Evolutionary conservation across 2,329 filamentous ascomycete species (phyloP), one percentile per base, ranked within the genome.

Genomic region (Arthroderma sp.): DNA sequence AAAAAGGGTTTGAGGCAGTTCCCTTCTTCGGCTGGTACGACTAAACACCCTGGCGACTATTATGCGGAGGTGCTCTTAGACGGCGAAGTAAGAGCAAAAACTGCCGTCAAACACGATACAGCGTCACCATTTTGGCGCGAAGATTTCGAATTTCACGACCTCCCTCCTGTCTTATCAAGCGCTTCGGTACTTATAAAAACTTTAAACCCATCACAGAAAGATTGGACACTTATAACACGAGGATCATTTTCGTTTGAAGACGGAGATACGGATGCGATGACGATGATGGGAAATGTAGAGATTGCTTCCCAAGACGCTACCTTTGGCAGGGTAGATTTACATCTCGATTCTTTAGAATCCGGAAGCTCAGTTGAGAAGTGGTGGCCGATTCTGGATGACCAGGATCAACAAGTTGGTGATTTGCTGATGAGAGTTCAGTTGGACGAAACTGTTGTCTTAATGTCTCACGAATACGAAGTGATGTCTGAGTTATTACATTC

Each of bases 371-470:
- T 81, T 31, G 89, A 96, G 62, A 82, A 87, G 56, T 95, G 89
- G 89, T 83, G 86, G 69, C 82, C 81, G 10, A 77, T 94, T 22
- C 65, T 81, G 40, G 86, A 94, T 56, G 80, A 83, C 52, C 79
- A 77, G 51, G 79, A 85, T 49, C 82, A 87, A 54, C 70, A 73
- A 1, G 75, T 94, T 40, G 89, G 88, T 29, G 86, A 88, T 50
- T 82, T 94, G 68, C 72, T 94, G 42, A 77, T 95, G 64, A 86
- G 80, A 57, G 72, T 93, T 22, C 79, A 82, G 38, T 80, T 91
- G 51, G 86, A 94, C 44, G 89, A 98, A 64, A 78, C 91, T 41
- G 83, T 94, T 5, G 88, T 96, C 6, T 72, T 98, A 33, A 81
- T 93, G 66, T 78, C 81, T 5, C 78, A 82, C 47, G 86, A 96